Evolutionary conservation across 1,284 basidiomycete species (phyloP).

Genomic region (Phellopilus nigrolimitatus): DNA sequence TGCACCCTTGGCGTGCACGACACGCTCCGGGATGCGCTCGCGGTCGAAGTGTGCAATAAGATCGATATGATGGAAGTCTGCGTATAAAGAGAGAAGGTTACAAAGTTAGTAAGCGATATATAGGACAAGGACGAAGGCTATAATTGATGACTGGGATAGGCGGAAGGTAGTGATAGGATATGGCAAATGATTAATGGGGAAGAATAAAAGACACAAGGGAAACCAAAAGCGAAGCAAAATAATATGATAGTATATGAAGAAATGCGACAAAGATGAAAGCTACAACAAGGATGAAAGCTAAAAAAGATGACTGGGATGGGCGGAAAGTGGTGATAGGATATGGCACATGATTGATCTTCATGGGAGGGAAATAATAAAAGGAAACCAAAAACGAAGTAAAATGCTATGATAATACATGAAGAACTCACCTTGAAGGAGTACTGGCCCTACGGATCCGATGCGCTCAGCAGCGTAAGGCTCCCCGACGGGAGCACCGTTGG

Average conservation of each 20-base stretch:
- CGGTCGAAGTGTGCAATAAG: constrained; percentile 88
- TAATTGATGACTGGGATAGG: constrained; percentile 5
- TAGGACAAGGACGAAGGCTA: constrained; percentile 12
- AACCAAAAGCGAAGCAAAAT: not conserved
- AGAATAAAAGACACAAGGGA: constrained; percentile 19
- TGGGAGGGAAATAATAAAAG: constrained; percentile 19
- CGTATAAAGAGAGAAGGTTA: constrained; percentile 5
- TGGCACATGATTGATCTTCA: not conserved
- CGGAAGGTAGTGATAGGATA: not conserved
- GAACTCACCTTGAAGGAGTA: constrained; percentile 75
- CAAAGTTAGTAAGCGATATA: not conserved
- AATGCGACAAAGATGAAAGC: no score
- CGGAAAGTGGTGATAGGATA: not conserved
- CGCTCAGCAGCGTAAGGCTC: constrained; percentile 79
- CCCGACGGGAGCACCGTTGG: constrained; percentile 70
- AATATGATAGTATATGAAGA: constrained; percentile 8
- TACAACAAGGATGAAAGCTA: no score
- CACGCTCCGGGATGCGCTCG: constrained; percentile 94
- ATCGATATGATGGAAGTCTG: constrained; percentile 89
- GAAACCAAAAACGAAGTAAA: not conserved
- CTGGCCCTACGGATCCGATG: constrained; percentile 70
- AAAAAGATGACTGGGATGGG: not conserved
- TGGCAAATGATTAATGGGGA: constrained; percentile 2
- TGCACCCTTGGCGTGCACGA: constrained; percentile 83
- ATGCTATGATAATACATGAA: constrained; percentile 2